Base-by-base conservation (phyloP, 75 land plant genomes). In the Azolla pinnata region DNA sequence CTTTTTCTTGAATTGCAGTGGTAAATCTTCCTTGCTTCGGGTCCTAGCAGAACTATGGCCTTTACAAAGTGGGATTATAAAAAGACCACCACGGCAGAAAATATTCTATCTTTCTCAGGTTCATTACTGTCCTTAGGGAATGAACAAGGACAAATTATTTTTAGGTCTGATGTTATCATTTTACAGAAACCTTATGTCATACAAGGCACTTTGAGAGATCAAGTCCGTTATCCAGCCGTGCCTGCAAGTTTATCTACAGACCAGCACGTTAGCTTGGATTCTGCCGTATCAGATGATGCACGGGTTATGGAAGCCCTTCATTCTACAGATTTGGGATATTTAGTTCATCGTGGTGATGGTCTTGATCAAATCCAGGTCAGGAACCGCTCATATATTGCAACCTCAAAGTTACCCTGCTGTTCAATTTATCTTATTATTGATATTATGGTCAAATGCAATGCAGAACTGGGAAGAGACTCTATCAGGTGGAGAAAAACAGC, bases 31-130 rank as follows among this genome's bases (percentile, higher is more conserved):
- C 31, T 35, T 74, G 19, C 34, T 74, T 20, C 59, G 77, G 24
- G 75, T 74, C 4, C 74, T 74, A 19, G 77, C 74, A 35, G 77
- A 74, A 63, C 66, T 74, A 12, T 74, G 77, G 74, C 77, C 77
- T 34, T 60, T 74, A 10, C 77, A 74, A 30, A 70, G 61, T 74
- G 77, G 77, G 33, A 70, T 59, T 25, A 74, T 74, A 19, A 63
- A 42, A 28, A 73, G 75, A 63, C 77, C 77, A 57, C 54, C 60
- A 2, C 61, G 46, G 29, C 59, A 38, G 17, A 64, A 69, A 29
- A 69, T 74, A 16, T 74, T 74, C 42, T 74, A 74, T 62, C 75
- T 74, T 20, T 74, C 77, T 35, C 77, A 74, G 63, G 74, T 74
- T 48, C n/a, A n/a, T n/a, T n/a, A n/a, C n/a, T n/a, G n/a, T n/a